These are phyloP conservation scores for Saccharomycopsis capsularis DNA, from an alignment of 805 yeast species.

Conservation along the genomic window DNA sequence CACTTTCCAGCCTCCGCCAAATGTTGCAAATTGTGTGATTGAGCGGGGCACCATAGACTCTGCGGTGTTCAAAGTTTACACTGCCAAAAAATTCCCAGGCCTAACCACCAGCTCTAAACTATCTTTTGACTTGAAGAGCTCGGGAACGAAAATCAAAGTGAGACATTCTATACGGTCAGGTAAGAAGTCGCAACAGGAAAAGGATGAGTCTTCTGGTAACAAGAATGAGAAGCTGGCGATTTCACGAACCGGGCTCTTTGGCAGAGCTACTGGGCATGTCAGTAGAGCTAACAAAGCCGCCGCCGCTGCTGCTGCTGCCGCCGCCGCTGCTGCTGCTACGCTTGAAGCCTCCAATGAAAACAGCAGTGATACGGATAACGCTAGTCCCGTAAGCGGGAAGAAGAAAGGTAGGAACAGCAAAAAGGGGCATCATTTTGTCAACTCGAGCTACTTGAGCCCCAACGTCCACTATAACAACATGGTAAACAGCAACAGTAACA, in stretches of 20 bases:
- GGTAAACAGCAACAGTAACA: background rate
- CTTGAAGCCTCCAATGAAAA: background rate
- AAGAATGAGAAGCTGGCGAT: background rate
- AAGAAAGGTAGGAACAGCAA: background rate
- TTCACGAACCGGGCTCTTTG: background rate
- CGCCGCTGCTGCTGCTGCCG: background rate
- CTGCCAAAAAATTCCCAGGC: constrained; percentile 40
- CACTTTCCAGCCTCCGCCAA: constrained; percentile 2
- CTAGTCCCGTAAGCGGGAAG: background rate
- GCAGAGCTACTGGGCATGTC: background rate
- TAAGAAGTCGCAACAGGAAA: constrained; percentile 6
- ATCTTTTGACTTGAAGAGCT: constrained; percentile 21
- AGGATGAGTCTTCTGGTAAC: background rate
- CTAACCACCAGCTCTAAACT: constrained; percentile 33
- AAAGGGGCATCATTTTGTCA: background rate
- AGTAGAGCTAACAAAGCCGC: background rate
- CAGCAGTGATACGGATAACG: background rate
- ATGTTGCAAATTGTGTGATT: constrained; percentile 1
- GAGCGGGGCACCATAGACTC: constrained; percentile 28
- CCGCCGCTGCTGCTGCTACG: background rate
- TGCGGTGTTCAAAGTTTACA: constrained; percentile 32
- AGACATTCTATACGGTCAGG: constrained; percentile 40
- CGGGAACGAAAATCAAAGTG: constrained; percentile 21
- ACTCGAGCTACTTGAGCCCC: background rate
- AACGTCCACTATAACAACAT: background rate